These are phyloP conservation scores for Eleusine indica DNA, from an alignment of 176 grass and related monocot genomes.

Conservation along the genomic window DNA sequence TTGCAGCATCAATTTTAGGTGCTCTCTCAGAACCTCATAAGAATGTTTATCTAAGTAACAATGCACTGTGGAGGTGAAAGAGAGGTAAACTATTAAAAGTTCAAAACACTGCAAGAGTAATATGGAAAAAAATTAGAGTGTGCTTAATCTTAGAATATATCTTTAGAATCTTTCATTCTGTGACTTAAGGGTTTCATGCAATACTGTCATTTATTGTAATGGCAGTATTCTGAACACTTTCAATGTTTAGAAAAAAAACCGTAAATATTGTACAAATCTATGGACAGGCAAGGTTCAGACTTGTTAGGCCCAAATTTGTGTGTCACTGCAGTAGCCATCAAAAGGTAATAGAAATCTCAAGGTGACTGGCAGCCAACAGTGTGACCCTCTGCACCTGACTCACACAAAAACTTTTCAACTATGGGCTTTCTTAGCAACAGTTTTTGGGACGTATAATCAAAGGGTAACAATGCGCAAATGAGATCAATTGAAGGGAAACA, in stretches of 20 bases:
- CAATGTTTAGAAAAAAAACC: background rate
- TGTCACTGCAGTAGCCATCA: background rate
- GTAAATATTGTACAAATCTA: background rate
- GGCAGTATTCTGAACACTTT: background rate
- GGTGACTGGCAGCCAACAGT: background rate
- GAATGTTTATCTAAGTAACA: constrained; percentile 3
- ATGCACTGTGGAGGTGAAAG: background rate
- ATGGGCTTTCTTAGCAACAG: background rate
- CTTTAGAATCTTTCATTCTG: constrained; percentile 8
- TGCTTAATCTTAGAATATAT: constrained; percentile 8
- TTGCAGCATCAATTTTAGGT: constrained; percentile 9
- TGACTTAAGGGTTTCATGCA: background rate
- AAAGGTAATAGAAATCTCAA: background rate
- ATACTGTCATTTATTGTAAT: background rate
- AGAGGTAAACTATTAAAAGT: constrained; percentile 11
- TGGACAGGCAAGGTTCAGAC: background rate
- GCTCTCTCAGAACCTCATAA: background rate
- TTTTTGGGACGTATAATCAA: background rate
- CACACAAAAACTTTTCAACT: background rate
- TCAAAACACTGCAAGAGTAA: constrained; percentile 1
- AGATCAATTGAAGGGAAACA: background rate
- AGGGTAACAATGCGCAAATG: background rate
- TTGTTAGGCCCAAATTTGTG: background rate
- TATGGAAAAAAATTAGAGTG: background rate
- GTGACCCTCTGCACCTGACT: background rate